phyloP scores from a whole-genome alignment of 495 filamentous ascomycete species.

The Hypoxylon subgilvum region DNA sequence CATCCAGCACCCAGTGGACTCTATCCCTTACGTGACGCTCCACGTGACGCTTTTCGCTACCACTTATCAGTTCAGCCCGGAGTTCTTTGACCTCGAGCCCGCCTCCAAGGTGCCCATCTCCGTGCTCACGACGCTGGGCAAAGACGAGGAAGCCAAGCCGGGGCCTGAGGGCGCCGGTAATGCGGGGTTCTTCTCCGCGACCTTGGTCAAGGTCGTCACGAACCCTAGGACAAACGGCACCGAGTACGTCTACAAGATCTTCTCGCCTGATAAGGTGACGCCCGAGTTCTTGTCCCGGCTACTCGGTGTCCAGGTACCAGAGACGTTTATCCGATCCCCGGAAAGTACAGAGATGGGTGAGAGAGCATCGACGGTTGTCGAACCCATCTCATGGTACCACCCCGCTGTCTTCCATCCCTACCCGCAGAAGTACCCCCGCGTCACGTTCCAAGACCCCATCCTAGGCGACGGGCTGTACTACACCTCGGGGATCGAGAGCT shows the following conservation, averaged over 20 bases:
- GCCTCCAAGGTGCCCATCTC: constrained; percentile 65
- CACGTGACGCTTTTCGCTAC: constrained; percentile 91
- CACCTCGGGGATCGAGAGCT: constrained; percentile 90
- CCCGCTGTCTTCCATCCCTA: constrained; percentile 77
- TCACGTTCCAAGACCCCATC: constrained; percentile 83
- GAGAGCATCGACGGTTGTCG: constrained; percentile 15
- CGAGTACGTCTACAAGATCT: constrained; percentile 96
- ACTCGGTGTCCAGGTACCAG: constrained; percentile 54
- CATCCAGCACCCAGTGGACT: constrained; percentile 62
- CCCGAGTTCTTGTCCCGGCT: constrained; percentile 64
- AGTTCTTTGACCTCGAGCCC: constrained; percentile 69
- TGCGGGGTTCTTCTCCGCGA: constrained; percentile 86
- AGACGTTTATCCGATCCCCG: constrained; percentile 37
- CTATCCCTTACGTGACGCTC: constrained; percentile 80
- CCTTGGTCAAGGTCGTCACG: constrained; percentile 67
- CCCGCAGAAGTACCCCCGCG: constrained; percentile 78
- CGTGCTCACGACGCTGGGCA: constrained; percentile 83
- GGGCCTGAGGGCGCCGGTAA: constrained; percentile 65
- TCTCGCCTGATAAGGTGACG: constrained; percentile 75
- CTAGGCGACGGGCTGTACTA: constrained; percentile 79
- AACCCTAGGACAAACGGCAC: constrained; percentile 58
- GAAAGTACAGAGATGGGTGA: constrained; percentile 3
- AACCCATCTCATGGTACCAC: constrained; percentile 79
- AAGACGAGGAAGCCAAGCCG: constrained; percentile 55
- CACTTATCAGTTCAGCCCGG: constrained; percentile 67